Percentiles rank a stretch among this genome's conserved stretches.
Evolutionary conservation across 139 green algal genomes (phyloP).

Genomic region (Micractinium sp.): DNA sequence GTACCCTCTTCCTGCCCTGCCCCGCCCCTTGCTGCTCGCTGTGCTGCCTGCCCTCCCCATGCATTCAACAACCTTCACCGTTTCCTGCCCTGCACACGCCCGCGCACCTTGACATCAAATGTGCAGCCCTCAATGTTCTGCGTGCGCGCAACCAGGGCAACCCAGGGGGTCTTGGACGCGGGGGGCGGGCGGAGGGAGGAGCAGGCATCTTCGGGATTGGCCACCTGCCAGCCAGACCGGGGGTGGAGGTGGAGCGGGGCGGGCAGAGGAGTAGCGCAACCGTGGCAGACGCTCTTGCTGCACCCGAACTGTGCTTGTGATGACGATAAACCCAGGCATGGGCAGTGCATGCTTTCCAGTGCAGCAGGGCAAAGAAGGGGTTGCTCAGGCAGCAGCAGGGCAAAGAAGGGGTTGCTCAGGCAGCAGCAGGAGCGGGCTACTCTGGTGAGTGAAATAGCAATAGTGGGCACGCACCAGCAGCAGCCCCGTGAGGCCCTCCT

Average conservation of each 20-base stretch:
- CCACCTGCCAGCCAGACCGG: constrained; percentile 48
- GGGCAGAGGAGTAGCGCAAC: not conserved
- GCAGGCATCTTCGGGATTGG: constrained; percentile 75
- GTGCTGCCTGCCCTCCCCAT: not conserved
- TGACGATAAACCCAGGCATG: no score
- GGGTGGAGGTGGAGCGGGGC: no score
- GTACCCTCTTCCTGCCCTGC: no score
- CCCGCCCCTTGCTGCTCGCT: no score
- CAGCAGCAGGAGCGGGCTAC: not conserved
- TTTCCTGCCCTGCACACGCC: no score
- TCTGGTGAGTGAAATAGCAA: no score
- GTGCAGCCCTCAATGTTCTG: constrained; percentile 72
- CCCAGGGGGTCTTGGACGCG: constrained; percentile 54
- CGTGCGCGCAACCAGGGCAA: constrained; percentile 72
- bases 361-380: not conserved
- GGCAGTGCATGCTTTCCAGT: not conserved
- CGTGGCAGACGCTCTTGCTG: no score
- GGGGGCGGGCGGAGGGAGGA: constrained; percentile 45
- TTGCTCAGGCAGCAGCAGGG: not conserved
- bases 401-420: not conserved
- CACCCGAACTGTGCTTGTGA: no score
- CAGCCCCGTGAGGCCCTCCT: constrained; percentile 63
- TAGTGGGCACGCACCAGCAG: constrained; percentile 60
- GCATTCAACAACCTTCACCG: no score
- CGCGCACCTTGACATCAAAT: constrained; percentile 83